Evolutionary conservation across 1,284 basidiomycete genomes (phyloP), one percentile per base, ranked within the genome.

Genomic region (Ganoderma boninense): DNA sequence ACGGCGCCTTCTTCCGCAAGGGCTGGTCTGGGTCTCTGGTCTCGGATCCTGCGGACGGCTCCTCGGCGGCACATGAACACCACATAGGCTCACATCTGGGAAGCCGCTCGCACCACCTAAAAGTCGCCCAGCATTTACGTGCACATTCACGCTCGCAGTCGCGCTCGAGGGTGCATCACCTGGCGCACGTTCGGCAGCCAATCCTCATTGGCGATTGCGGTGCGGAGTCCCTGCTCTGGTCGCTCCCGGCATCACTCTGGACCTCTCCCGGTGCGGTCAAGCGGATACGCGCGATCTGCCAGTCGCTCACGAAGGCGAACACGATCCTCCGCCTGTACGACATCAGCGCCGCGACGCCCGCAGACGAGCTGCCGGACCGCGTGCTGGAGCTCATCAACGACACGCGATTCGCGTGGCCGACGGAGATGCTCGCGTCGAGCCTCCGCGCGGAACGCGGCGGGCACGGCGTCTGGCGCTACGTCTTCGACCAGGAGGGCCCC

Each of bases 401-500:
- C 72, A 85, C 91, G 7, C 87, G 90, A 40, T 85, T 93, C 49
- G 90, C 90, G 11, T 94, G 91, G 91, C 92, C 92, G 8, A 90
- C 89, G 0, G 89, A 94, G 43, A 86, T 88, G 74, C 82, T 90
- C 60, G 86, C 86, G 6, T 60, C 70, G 26, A 72, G 71, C 62
- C 84, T 87, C 2, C 84, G 83, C 65, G 80, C 77, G 11, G 85
- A 85, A 65, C 82, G 87, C 4, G 84, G 85, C 20, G 89, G 88
- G 0, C 83, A 81, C 44, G 86, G 86, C 26, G 90, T 93, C 2
- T 94, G 89, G 88, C 85, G 92, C 66, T 94, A 92, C 76, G 87
- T 92, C 32, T 94, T 94, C 75, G 92, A 94, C 80, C 92, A 94
- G 80, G 92, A 93, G 74, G 87, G 90, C 2, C 90, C 91, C 3